Evolutionary conservation across 495 filamentous ascomycete genomes (phyloP).

Genomic region (Neurospora sp.): DNA sequence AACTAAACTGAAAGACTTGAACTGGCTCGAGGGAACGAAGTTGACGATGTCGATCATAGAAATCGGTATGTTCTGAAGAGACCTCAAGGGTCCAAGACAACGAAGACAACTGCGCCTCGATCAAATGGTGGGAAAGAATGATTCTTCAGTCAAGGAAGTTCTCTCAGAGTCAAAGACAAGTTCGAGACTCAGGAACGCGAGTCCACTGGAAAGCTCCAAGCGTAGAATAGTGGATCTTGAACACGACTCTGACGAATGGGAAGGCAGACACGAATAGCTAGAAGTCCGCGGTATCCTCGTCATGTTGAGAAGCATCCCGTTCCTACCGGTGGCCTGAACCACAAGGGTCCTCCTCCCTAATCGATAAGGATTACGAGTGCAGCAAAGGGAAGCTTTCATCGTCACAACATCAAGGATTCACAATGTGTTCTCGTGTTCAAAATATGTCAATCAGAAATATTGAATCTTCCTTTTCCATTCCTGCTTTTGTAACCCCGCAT

Average conservation of each 20-base stretch:
- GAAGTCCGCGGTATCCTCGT: neutral
- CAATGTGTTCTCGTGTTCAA: neutral
- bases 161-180: neutral
- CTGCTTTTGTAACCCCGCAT: neutral
- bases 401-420: neutral
- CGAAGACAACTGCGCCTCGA: neutral
- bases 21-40: neutral
- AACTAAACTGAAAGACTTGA: neutral
- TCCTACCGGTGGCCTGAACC: neutral
- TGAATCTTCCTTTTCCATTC: neutral
- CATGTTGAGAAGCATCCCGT: neutral
- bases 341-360: neutral
- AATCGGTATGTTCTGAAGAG: neutral
- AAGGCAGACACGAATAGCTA: neutral
- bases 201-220: neutral
- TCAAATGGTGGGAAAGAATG: neutral
- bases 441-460: neutral
- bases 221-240: neutral
- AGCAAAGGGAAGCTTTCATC: neutral
- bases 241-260: neutral
- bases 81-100: neutral
- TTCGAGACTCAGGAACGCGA: neutral
- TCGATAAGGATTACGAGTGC: neutral
- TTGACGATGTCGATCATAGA: neutral
- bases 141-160: neutral